Evolutionary conservation across 805 yeast genomes (phyloP).

Genomic region (Danielozyma ontarioensis): DNA sequence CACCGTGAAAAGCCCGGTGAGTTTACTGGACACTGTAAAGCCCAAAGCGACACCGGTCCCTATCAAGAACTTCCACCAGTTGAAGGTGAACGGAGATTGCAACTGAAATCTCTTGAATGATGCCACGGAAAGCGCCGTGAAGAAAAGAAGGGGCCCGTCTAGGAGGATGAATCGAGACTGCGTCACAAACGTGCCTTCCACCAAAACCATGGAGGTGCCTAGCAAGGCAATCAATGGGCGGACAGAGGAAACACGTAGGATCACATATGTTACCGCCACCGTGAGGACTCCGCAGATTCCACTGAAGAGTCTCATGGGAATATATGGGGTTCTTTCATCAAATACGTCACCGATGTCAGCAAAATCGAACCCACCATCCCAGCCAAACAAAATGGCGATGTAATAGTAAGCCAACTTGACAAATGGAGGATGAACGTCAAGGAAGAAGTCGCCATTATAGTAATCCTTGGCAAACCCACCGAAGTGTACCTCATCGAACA

Average conservation of each 20-base stretch:
- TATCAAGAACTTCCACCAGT: slow-evolving; percentile 51
- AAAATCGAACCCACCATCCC: slow-evolving; percentile 39
- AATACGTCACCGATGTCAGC: slow-evolving; percentile 39
- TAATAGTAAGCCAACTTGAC: slow-evolving; percentile 55
- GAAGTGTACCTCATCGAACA: slow-evolving; percentile 46
- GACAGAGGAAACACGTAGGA: slow-evolving; percentile 52
- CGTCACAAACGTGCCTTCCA: slow-evolving; percentile 64
- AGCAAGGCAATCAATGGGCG: slow-evolving; percentile 44
- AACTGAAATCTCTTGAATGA: slow-evolving; percentile 47
- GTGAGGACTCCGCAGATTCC: slow-evolving; percentile 51
- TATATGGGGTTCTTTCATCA: slow-evolving; percentile 37
- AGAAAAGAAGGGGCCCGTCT: slow-evolving; percentile 42
- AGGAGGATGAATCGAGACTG: slow-evolving; percentile 48
- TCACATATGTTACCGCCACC: slow-evolving; percentile 48
- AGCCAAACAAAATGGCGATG: slow-evolving; percentile 48
- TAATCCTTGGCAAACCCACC: slow-evolving; percentile 39
- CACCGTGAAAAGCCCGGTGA: slow-evolving; percentile 65
- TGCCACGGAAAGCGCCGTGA: slow-evolving; percentile 44
- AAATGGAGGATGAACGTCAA: slow-evolving; percentile 73
- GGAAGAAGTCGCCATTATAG: slow-evolving; percentile 54
- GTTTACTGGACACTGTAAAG: slow-evolving; percentile 57
- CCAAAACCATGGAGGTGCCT: slow-evolving; percentile 46
- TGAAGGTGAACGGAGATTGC: slow-evolving; percentile 36
- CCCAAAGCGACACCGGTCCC: slow-evolving; percentile 49
- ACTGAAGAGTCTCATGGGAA: slow-evolving; percentile 53